Conservation (phyloP, 441 rosid species). For the Euphorbia schlechtendalii region DNA sequence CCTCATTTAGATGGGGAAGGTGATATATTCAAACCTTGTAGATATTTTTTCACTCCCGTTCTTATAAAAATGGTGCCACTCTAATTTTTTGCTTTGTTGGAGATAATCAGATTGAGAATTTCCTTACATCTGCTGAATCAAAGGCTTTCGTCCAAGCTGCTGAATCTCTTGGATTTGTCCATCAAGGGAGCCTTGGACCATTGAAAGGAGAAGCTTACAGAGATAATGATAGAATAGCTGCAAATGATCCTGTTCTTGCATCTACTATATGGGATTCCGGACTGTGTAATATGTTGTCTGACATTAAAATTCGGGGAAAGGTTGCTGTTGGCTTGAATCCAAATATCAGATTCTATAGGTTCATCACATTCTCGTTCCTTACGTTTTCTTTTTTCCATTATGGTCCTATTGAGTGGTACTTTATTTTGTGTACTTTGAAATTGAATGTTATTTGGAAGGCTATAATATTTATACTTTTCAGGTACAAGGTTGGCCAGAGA, state of each 20-base stretch:
- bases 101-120: slow-evolving; percentile 55
- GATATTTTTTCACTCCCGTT: neutral
- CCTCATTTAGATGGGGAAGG: neutral
- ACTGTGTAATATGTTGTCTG: slow-evolving; percentile 48
- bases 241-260: slow-evolving; percentile 62
- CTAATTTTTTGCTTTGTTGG: slow-evolving; percentile 13
- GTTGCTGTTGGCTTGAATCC: slow-evolving; percentile 87
- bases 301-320: slow-evolving; percentile 67
- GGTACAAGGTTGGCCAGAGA: slow-evolving; percentile 79
- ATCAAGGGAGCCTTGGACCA: slow-evolving; percentile 94
- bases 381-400: neutral
- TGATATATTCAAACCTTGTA: neutral
- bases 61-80: neutral
- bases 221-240: slow-evolving; percentile 75
- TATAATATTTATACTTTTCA: slow-evolving; percentile 22
- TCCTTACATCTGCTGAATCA: slow-evolving; percentile 65
- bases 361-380: slow-evolving; percentile 12
- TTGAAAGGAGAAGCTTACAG: slow-evolving; percentile 83
- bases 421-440: neutral
- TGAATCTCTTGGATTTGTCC: slow-evolving; percentile 71
- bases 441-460: neutral
- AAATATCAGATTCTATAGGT: slow-evolving; percentile 85
- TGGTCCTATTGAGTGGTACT: neutral
- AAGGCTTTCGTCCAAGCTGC: slow-evolving; percentile 57
- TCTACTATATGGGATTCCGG: slow-evolving; percentile 72